Base-by-base conservation (phyloP, 371 early-diverging fungal genomes). In the Mortierella sp. region DNA sequence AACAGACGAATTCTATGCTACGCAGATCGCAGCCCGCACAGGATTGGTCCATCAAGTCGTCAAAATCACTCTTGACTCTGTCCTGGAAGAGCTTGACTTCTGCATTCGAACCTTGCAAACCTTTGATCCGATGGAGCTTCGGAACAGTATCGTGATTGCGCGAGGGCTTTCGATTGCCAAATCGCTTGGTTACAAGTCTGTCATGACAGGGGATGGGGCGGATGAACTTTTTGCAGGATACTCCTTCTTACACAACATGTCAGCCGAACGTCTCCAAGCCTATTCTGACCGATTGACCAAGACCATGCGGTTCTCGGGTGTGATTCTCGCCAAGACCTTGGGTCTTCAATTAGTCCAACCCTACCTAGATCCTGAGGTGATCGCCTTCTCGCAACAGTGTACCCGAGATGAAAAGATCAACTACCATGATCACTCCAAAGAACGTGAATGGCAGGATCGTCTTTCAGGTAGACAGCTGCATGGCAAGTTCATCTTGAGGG, bases 161-260 rank as follows among this genome's bases (percentile, higher is more conserved):
- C 50, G 67, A 16, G 82, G 83, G 0, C 63, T 88, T 43, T 54
- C 63, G 31, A 50, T 78, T 3, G 82, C 82, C 51, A 70, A 81
- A 50, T 28, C 58, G 13, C 39, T 78, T 16, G 88, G 88, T 5
- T 81, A 83, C 69, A 78, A 56, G 47, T 71, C 82, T 0, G 82
- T 89, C n/a, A 78, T 84, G 64, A 87, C 89, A 0, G 90, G 90
- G 27, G 88, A 89, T 64, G 89, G 86, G 0, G 84, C 88, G 0
- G 90, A 90, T 52, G 88, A 88, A 51, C 74, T 88, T 27, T 90
- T 88, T 71, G 87, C 84, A 8, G 90, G 90, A 0, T 88, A 90
- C 68, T 59, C 73, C 3, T 86, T 87, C 59, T 67, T 90, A 59
- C 80, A 80, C 41, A 51, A 45, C 50, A 83, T 85, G 82, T 61